Conservation (phyloP, 2,329 filamentous ascomycete genomes). For the Alternaria postmessia region DNA sequence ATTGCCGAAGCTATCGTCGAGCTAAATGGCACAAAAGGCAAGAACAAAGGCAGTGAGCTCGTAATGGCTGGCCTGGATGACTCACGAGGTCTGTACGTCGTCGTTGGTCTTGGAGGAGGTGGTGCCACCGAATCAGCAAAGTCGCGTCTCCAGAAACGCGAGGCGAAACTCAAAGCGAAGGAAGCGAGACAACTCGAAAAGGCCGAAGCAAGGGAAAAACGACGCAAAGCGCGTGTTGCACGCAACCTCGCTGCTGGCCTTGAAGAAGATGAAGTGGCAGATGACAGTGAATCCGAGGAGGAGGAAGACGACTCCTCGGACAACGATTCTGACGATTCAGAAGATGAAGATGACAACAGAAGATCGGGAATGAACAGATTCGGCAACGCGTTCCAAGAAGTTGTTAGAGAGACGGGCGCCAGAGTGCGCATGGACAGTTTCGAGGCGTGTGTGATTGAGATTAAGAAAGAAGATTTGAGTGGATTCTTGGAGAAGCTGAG, state of each 20-base stretch:
- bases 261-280: constrained; percentile 64
- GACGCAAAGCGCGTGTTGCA: constrained; percentile 57
- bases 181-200: constrained; percentile 56
- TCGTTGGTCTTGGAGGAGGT: constrained; percentile 91
- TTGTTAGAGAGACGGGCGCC: constrained; percentile 88
- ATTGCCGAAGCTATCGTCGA: constrained; percentile 90
- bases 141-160: constrained; percentile 72
- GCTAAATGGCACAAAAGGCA: constrained; percentile 77
- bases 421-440: constrained; percentile 94
- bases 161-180: constrained; percentile 68
- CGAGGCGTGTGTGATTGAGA: constrained; percentile 96
- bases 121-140: constrained; percentile 69
- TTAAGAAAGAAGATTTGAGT: constrained; percentile 92
- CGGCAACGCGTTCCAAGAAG: constrained; percentile 93
- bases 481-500: constrained; percentile 92
- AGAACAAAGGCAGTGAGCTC: constrained; percentile 78
- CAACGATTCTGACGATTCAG: constrained; percentile 46
- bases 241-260: constrained; percentile 63
- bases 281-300: constrained; percentile 59
- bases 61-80: constrained; percentile 93
- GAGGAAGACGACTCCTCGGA: constrained; percentile 68
- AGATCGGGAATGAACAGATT: constrained; percentile 87
- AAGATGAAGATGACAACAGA: constrained; percentile 64
- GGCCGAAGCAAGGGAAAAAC: constrained; percentile 69
- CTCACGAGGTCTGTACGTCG: constrained; percentile 83